Evolutionary conservation across 2,329 filamentous ascomycete species (phyloP).

Genomic region (Alternaria conjuncta): DNA sequence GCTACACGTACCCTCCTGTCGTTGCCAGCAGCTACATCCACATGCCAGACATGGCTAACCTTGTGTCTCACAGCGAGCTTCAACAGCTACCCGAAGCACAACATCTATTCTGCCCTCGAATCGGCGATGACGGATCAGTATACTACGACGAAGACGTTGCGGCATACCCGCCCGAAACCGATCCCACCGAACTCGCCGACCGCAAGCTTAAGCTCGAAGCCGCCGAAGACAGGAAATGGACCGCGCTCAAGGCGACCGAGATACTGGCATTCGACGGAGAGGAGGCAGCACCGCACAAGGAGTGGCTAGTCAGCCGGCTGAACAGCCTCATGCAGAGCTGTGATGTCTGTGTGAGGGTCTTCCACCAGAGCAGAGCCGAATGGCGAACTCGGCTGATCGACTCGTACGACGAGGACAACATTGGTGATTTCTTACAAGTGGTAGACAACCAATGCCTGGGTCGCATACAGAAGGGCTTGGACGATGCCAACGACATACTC

Average conservation of each 20-base stretch:
- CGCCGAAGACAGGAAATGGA: constrained; percentile 49
- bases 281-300: constrained; percentile 53
- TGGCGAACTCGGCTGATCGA: constrained; percentile 51
- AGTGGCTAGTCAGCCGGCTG: constrained; percentile 50
- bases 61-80: constrained; percentile 41
- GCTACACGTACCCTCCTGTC: neutral
- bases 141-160: constrained; percentile 57
- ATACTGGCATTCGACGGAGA: constrained; percentile 58
- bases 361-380: constrained; percentile 52
- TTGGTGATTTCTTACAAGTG: constrained; percentile 51
- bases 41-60: constrained; percentile 27
- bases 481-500: constrained; percentile 50
- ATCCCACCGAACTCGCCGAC: constrained; percentile 31
- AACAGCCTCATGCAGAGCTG: constrained; percentile 53
- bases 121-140: constrained; percentile 39
- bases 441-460: constrained; percentile 55
- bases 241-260: constrained; percentile 51
- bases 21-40: neutral
- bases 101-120: constrained; percentile 59
- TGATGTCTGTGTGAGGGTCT: constrained; percentile 58
- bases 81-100: constrained; percentile 45
- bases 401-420: constrained; percentile 54
- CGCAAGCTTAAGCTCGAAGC: constrained; percentile 44
- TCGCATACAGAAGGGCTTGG: constrained; percentile 53
- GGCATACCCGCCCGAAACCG: constrained; percentile 37